Percentiles rank a stretch among this genome's conserved stretches.
phyloP scores from a whole-genome alignment of 345 rosid genomes.

The Populus nigra region DNA sequence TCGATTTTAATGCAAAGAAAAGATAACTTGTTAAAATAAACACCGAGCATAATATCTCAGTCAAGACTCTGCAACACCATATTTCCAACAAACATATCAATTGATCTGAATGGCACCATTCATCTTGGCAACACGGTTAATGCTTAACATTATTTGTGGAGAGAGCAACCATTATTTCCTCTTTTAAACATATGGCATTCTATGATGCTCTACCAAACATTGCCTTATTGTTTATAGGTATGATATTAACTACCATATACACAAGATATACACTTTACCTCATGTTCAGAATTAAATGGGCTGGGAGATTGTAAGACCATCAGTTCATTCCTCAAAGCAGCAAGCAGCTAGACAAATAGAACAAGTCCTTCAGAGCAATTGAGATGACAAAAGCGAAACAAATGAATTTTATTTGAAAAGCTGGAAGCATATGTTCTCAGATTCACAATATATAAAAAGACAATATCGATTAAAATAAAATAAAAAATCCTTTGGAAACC shows the following conservation, averaged over 20 bases:
- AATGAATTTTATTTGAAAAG: background rate
- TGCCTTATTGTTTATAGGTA: background rate
- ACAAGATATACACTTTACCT: conserved; percentile 40
- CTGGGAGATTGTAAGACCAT: conserved; percentile 49
- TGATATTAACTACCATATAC: background rate
- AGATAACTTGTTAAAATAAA: background rate
- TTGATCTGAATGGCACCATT: background rate
- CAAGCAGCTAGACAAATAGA: conserved; percentile 58
- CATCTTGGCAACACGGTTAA: background rate
- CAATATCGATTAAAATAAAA: background rate
- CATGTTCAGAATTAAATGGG: conserved; percentile 77
- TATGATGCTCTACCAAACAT: background rate
- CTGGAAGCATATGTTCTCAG: background rate
- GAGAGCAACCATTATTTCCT: background rate
- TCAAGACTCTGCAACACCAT: background rate
- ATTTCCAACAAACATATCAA: background rate
- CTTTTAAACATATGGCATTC: background rate
- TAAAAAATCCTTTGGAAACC: conserved; percentile 1
- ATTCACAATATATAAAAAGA: background rate
- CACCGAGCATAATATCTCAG: background rate
- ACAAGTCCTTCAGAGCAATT: background rate
- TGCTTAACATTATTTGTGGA: background rate
- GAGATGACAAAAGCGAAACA: conserved; percentile 9
- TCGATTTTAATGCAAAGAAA: background rate
- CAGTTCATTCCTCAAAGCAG: conserved; percentile 82